phyloP scores from a whole-genome alignment of 208 protist genomes.

The Naegleria lovaniensis region DNA sequence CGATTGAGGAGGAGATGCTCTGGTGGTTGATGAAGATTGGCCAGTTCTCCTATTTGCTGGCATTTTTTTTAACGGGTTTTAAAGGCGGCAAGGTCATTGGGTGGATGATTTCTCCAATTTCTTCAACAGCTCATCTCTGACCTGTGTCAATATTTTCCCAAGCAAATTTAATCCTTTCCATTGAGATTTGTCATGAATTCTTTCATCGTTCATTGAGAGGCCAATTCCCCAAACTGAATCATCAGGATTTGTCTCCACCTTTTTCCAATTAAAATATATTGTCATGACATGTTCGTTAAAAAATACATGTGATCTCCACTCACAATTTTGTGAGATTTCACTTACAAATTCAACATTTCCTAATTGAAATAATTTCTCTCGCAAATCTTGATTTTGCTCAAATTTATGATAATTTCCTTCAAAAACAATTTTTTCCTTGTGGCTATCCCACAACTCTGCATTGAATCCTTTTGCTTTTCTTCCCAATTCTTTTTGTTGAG shows the following conservation, averaged over 20 bases:
- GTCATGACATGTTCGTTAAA: too few relatives aligned
- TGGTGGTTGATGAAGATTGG: too few relatives aligned
- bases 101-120: too few relatives aligned
- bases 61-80: too few relatives aligned
- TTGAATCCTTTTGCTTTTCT: conserved; percentile 16
- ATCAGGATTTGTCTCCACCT: conserved; percentile 28
- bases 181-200: neutral
- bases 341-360: neutral
- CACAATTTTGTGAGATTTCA: too few relatives aligned
- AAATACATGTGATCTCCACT: too few relatives aligned
- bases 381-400: conserved; percentile 23
- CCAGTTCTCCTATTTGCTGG: too few relatives aligned
- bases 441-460: neutral
- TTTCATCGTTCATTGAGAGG: neutral
- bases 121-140: neutral
- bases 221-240: conserved; percentile 40
- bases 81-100: too few relatives aligned
- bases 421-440: neutral
- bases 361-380: neutral
- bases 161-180: conserved; percentile 2
- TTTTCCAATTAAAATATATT: too few relatives aligned
- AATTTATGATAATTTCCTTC: conserved; percentile 25
- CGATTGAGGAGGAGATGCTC: too few relatives aligned
- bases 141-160: neutral
- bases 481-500: conserved; percentile 24